phyloP scores from a whole-genome alignment of 192 early-diverging fungal genomes.

The Dissophora ornata region DNA sequence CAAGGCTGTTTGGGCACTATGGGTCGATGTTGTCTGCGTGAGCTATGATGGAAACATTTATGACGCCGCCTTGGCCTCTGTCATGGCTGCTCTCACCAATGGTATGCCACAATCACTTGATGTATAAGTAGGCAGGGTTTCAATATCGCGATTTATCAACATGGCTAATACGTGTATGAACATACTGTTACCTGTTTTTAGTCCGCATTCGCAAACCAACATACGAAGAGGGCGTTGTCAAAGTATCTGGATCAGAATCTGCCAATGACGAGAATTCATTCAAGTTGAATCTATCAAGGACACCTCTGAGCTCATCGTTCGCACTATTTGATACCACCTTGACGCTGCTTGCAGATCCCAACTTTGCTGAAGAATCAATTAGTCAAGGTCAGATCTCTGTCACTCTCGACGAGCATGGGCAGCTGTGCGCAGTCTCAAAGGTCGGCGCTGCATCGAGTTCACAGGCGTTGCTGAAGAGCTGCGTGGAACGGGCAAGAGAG shows the following conservation, averaged over 20 bases:
- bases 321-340: slow-evolving; percentile 70
- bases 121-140: too few species aligned
- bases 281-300: slow-evolving; percentile 60
- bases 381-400: slow-evolving; percentile 65
- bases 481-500: slow-evolving; percentile 57
- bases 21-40: slow-evolving; percentile 90
- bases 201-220: slow-evolving; percentile 78
- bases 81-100: slow-evolving; percentile 81
- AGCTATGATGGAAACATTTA: slow-evolving; percentile 91
- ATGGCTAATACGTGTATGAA: too few species aligned
- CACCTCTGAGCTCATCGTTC: slow-evolving; percentile 71
- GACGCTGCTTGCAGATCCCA: slow-evolving; percentile 73
- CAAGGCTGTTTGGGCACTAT: slow-evolving; percentile 87
- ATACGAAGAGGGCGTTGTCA: slow-evolving; percentile 72
- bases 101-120: slow-evolving; percentile 49
- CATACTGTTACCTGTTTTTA: slow-evolving; percentile 42
- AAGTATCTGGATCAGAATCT: slow-evolving; percentile 66
- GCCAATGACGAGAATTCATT: slow-evolving; percentile 47
- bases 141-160: too few species aligned
- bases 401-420: slow-evolving; percentile 68
- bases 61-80: slow-evolving; percentile 85
- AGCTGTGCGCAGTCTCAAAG: slow-evolving; percentile 65
- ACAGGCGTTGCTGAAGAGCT: slow-evolving; percentile 54
- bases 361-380: slow-evolving; percentile 74
- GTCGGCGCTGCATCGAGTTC: slow-evolving; percentile 65